These are phyloP conservation scores for Agrostemma githago DNA, from an alignment of 148 eudicot genomes.

Conservation along the genomic window DNA sequence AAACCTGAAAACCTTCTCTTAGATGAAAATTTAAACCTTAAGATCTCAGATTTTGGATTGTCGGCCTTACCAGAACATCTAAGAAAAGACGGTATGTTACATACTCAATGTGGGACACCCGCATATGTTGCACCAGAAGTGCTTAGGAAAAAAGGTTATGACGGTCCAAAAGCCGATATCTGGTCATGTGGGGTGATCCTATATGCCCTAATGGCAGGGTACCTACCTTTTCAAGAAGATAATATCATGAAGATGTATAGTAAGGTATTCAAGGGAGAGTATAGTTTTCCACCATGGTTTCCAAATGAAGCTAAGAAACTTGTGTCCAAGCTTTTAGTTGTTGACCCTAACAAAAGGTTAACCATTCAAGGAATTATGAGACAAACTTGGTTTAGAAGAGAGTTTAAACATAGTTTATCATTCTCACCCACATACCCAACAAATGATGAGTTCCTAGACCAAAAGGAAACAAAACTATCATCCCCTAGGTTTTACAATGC, in stretches of 20 bases:
- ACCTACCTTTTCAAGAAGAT: constrained; percentile 57
- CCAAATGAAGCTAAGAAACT: constrained; percentile 45
- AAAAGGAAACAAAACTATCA: constrained; percentile 21
- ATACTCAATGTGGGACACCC: constrained; percentile 78
- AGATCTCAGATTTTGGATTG: constrained; percentile 65
- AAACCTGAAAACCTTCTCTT: constrained; percentile 52
- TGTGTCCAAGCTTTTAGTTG: constrained; percentile 51
- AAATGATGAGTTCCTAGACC: not conserved
- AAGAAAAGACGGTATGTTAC: constrained; percentile 57
- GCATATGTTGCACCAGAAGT: constrained; percentile 84
- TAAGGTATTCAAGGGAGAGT: constrained; percentile 55
- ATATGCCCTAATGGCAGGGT: constrained; percentile 56
- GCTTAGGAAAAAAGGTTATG: constrained; percentile 52
- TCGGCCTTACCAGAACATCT: constrained; percentile 63
- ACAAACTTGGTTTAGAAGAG: constrained; percentile 53
- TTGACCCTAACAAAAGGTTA: constrained; percentile 46
- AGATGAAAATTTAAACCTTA: constrained; percentile 53
- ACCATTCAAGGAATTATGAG: constrained; percentile 47
- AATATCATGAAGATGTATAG: constrained; percentile 64
- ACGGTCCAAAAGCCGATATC: constrained; percentile 58
- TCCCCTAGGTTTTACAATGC: constrained; percentile 71
- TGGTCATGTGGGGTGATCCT: constrained; percentile 82
- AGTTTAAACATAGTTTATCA: constrained; percentile 22
- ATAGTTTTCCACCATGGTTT: constrained; percentile 63
- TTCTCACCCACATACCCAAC: constrained; percentile 20